Evolutionary conservation across 2,329 filamentous ascomycete genomes (phyloP).

Genomic region (Microsporum canis): DNA sequence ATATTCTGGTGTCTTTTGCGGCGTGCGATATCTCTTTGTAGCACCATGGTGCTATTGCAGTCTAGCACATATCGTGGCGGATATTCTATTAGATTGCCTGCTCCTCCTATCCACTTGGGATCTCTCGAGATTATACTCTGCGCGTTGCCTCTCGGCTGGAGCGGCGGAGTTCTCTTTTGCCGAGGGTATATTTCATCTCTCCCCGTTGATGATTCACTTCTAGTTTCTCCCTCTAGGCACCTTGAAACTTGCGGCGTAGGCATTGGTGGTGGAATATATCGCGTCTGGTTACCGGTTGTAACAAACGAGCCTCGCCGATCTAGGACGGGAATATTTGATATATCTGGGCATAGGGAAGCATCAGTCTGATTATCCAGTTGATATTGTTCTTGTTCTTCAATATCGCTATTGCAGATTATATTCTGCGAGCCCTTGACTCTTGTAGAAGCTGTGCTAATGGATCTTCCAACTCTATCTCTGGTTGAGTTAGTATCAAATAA

Average conservation of each 20-base stretch:
- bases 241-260: background rate
- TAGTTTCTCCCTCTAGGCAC: background rate
- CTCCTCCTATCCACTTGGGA: background rate
- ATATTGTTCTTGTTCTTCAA: no score
- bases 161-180: background rate
- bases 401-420: no score
- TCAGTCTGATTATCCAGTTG: background rate
- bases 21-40: background rate
- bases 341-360: background rate
- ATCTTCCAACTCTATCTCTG: background rate
- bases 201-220: background rate
- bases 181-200: background rate
- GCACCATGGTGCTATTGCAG: background rate
- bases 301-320: slow-evolving; percentile 7
- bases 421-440: background rate
- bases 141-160: background rate
- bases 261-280: background rate
- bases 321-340: slow-evolving; percentile 5
- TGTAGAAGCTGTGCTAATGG: background rate
- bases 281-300: background rate
- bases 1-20: background rate
- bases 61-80: background rate
- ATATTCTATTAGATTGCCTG: background rate
- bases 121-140: background rate
- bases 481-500: slow-evolving; percentile 21